Conservation (phyloP, 495 filamentous ascomycete genomes). For the Aspergillus affinis region DNA sequence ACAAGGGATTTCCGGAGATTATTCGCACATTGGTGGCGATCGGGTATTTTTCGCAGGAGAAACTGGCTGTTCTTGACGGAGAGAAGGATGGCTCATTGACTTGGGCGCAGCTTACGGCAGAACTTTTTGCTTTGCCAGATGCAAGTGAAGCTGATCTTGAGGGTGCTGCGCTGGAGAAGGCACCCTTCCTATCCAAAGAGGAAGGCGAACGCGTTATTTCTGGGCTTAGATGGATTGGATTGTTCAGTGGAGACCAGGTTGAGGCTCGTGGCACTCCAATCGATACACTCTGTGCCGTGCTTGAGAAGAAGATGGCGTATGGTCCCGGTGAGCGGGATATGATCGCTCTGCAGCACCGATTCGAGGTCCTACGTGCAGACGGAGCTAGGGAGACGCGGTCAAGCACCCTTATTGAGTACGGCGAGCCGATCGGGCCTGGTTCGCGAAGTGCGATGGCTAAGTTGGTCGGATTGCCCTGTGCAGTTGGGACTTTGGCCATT, state of each 20-base stretch:
- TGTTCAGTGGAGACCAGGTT: neutral
- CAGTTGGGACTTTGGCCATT: neutral
- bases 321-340: neutral
- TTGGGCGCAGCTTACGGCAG: neutral
- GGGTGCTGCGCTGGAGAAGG: neutral
- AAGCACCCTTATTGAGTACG: neutral
- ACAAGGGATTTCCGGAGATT: conserved; percentile 4
- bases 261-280: neutral
- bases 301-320: neutral
- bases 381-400: neutral
- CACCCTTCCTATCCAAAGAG: neutral
- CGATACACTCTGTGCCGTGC: neutral
- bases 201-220: neutral
- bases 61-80: conserved; percentile 11
- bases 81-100: neutral
- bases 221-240: neutral
- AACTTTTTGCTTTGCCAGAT: neutral
- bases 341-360: neutral
- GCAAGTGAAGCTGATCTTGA: neutral
- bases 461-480: neutral
- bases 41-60: conserved; percentile 7
- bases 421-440: neutral
- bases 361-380: neutral
- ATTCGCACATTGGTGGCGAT: conserved; percentile 1
- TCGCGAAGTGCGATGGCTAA: neutral